Conservation (phyloP, 768 basidiomycete species). For the Trametes cubensis region DNA sequence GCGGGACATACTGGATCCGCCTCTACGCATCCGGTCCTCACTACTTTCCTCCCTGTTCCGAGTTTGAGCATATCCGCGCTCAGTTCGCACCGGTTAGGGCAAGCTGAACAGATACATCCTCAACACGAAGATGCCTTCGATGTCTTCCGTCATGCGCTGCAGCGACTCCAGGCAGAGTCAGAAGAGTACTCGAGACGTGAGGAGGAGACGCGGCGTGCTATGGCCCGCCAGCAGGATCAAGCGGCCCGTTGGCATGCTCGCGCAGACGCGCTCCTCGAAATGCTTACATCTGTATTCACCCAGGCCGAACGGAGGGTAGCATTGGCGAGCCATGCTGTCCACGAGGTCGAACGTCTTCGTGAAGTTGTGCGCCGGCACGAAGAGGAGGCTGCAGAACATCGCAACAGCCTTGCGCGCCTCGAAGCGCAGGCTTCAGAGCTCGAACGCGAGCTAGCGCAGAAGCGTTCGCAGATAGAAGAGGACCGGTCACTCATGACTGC, state of each 20-base stretch:
- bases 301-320: conserved; percentile 28
- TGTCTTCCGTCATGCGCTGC: conserved; percentile 21
- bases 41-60: background rate
- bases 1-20: background rate
- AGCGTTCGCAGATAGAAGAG: background rate
- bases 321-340: conserved; percentile 7
- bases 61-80: background rate
- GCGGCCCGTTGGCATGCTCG: conserved; percentile 23
- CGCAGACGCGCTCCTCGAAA: conserved; percentile 36
- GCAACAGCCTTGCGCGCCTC: background rate
- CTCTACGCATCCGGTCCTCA: background rate
- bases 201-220: conserved; percentile 30
- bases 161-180: conserved; percentile 22
- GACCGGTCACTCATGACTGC: background rate
- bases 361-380: background rate
- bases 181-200: conserved; percentile 33
- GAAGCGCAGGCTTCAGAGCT: conserved; percentile 6
- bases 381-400: background rate
- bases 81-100: background rate
- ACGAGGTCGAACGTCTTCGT: conserved; percentile 2
- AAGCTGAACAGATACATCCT: conserved; percentile 9
- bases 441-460: background rate
- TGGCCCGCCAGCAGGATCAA: conserved; percentile 36
- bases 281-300: conserved; percentile 34
- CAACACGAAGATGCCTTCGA: conserved; percentile 27